Evolutionary conservation across 495 filamentous ascomycete species (phyloP).

Genomic region (Podospora didyma): DNA sequence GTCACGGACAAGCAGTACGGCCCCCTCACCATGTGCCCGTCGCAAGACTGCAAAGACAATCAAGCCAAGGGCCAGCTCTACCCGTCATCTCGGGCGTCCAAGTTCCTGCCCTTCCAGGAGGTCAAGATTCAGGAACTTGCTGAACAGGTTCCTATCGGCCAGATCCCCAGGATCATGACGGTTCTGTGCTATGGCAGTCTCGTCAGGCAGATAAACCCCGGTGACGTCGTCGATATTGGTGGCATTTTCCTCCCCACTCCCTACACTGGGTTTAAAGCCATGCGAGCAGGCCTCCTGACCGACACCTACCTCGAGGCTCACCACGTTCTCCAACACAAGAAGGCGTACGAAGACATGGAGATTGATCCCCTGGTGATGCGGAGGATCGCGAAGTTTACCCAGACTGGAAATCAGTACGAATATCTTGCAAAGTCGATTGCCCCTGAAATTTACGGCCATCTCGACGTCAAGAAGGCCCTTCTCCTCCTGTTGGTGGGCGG

Average conservation of each 20-base stretch:
- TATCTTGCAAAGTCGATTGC: constrained; percentile 92
- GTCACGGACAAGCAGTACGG: constrained; percentile 86
- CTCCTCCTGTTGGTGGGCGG: constrained; percentile 91
- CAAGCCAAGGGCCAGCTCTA: constrained; percentile 90
- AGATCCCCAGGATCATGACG: constrained; percentile 88
- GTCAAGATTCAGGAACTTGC: constrained; percentile 98
- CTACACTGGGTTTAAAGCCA: constrained; percentile 96
- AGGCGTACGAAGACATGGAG: constrained; percentile 83
- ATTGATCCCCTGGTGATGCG: constrained; percentile 69
- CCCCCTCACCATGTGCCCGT: constrained; percentile 80
- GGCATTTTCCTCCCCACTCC: constrained; percentile 96
- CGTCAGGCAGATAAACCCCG: constrained; percentile 82
- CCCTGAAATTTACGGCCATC: constrained; percentile 93
- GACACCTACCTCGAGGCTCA: constrained; percentile 97
- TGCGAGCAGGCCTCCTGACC: constrained; percentile 88
- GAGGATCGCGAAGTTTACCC: constrained; percentile 75
- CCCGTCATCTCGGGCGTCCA: constrained; percentile 88
- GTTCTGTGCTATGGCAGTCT: constrained; percentile 84
- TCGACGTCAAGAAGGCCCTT: constrained; percentile 96
- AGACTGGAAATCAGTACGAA: constrained; percentile 89
- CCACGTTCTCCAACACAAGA: constrained; percentile 91
- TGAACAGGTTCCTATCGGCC: constrained; percentile 95
- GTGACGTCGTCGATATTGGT: constrained; percentile 87
- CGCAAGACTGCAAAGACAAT: constrained; percentile 82
- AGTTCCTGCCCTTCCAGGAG: constrained; percentile 97